Conservation (phyloP, 129 eudicot species). For the Logfia minima region DNA sequence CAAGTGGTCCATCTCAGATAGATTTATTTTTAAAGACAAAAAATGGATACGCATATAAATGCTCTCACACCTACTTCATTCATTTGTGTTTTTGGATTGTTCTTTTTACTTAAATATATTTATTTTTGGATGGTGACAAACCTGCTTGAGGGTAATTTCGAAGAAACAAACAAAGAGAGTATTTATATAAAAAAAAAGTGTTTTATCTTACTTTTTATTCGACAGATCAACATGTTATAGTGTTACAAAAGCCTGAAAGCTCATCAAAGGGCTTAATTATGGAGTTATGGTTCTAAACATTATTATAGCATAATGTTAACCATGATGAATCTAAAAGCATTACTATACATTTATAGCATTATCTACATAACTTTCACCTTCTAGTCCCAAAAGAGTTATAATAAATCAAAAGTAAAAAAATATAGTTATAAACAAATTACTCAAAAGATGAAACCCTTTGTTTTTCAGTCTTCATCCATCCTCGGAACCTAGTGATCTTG, state of each 20-base stretch:
- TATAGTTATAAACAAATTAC: slow-evolving; percentile 27
- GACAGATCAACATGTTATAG: slow-evolving; percentile 5
- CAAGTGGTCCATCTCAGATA: slow-evolving; percentile 11
- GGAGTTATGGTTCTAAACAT: slow-evolving; percentile 9
- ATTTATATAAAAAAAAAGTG: not conserved
- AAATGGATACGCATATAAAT: slow-evolving; percentile 19
- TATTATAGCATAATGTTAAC: not conserved
- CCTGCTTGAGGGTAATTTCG: not conserved
- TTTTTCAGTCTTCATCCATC: not conserved
- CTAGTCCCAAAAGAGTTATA: slow-evolving; percentile 17
- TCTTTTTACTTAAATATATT: no score
- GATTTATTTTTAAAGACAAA: slow-evolving; percentile 6
- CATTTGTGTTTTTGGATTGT: not conserved
- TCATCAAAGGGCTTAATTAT: slow-evolving; percentile 21
- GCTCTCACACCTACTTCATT: slow-evolving; percentile 23
- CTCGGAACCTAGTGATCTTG: not conserved
- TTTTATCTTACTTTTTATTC: not conserved
- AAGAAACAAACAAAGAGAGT: not conserved
- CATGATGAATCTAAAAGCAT: not conserved
- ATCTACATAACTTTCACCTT: slow-evolving; percentile 33
- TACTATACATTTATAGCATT: not conserved
- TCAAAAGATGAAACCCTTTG: not conserved
- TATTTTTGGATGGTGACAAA: no score
- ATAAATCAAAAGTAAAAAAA: not conserved
- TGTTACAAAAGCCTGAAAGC: slow-evolving; percentile 28